These are phyloP conservation scores for Rhynchospora pubera DNA, from an alignment of 176 grass and related monocot species.

Conservation along the genomic window DNA sequence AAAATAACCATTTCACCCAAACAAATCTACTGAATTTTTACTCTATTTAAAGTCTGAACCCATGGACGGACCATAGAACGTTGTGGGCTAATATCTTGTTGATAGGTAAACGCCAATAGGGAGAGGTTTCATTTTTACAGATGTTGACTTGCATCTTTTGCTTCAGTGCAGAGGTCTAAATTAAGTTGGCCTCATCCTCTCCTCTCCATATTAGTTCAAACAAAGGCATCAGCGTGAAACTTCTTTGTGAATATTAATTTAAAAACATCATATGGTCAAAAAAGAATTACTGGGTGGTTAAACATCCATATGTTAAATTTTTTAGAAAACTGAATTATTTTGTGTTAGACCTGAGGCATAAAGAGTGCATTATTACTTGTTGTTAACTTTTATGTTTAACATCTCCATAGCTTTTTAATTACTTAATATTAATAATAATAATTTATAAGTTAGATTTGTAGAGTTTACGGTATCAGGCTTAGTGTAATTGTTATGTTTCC, in stretches of 20 bases:
- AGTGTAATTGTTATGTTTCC: not conserved
- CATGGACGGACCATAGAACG: not conserved
- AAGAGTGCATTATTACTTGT: not conserved
- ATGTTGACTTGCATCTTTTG: conserved; percentile 18
- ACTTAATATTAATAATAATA: not conserved
- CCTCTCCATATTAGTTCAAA: conserved; percentile 10
- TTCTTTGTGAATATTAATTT: not conserved
- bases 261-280: not conserved
- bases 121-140: not conserved
- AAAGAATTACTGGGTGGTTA: not conserved
- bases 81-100: not conserved
- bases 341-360: not conserved
- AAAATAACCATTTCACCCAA: not conserved
- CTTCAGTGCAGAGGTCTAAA: not conserved
- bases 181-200: not conserved
- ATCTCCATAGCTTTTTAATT: not conserved
- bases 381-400: not conserved
- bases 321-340: not conserved
- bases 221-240: not conserved
- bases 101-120: not conserved
- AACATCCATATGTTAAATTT: not conserved
- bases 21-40: not conserved
- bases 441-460: not conserved
- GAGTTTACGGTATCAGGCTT: not conserved
- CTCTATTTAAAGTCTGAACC: not conserved